Evolutionary conservation across 2,329 filamentous ascomycete genomes (phyloP).

Genomic region (Ophiostoma quercus): DNA sequence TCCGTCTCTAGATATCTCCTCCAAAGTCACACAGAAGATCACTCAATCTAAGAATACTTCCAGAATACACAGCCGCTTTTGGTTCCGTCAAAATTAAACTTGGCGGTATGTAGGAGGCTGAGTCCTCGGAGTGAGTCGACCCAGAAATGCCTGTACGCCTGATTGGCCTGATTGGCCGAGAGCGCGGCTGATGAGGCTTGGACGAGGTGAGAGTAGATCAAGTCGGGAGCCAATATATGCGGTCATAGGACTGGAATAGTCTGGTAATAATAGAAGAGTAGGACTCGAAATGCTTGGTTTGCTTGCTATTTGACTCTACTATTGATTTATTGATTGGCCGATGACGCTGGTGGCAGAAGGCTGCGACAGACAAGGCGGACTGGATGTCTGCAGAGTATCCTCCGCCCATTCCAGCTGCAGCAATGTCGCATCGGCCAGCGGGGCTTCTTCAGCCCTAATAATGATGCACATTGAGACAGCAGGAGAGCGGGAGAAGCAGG

Average conservation of each 20-base stretch:
- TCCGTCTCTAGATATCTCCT: too few relatives aligned
- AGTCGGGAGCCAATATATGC: not conserved
- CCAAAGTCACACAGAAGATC: too few relatives aligned
- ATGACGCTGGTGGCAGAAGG: not conserved
- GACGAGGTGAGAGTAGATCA: not conserved
- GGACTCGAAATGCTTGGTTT: not conserved
- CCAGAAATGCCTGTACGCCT: not conserved
- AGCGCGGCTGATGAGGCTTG: conserved; percentile 2
- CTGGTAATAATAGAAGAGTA: not conserved
- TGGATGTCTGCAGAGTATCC: not conserved
- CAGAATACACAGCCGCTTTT: not conserved
- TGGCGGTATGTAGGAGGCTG: not conserved
- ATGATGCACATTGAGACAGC: not conserved
- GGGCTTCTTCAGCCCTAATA: not conserved
- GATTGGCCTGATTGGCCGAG: not conserved
- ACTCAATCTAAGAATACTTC: not conserved
- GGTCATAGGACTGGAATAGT: not conserved
- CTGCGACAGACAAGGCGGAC: not conserved
- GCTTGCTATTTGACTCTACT: not conserved
- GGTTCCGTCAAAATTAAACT: not conserved
- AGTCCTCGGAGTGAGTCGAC: conserved; percentile 2
- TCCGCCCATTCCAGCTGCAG: not conserved
- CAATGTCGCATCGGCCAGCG: not conserved
- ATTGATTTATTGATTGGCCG: not conserved
- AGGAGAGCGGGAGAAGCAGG: not conserved